phyloP scores from a whole-genome alignment of 352 stramenopile genomes.

The Lagenidium giganteum region DNA sequence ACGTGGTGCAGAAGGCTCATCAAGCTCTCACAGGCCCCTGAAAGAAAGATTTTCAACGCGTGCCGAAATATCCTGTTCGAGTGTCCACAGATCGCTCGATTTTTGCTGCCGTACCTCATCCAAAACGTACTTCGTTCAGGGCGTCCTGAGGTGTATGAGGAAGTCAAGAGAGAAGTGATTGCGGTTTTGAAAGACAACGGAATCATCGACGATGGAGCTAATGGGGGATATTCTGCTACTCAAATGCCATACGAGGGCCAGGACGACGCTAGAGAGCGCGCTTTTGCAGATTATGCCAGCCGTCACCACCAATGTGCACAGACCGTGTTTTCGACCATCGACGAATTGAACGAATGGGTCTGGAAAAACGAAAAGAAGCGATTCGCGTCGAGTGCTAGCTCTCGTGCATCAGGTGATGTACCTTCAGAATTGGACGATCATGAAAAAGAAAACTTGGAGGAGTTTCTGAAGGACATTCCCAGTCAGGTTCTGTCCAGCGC shows the following conservation, averaged over 20 bases:
- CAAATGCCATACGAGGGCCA: not conserved
- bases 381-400: slow-evolving; percentile 37
- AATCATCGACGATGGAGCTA: slow-evolving; percentile 27
- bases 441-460: slow-evolving; percentile 37
- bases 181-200: slow-evolving; percentile 71
- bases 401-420: slow-evolving; percentile 10
- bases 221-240: not conserved
- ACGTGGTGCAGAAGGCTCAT: slow-evolving; percentile 75
- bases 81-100: slow-evolving; percentile 72
- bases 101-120: slow-evolving; percentile 81
- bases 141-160: slow-evolving; percentile 46
- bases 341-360: slow-evolving; percentile 87
- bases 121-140: slow-evolving; percentile 81
- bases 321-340: slow-evolving; percentile 81
- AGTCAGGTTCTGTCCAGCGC: slow-evolving; percentile 25
- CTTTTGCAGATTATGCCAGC: slow-evolving; percentile 57
- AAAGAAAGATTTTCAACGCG: slow-evolving; percentile 79
- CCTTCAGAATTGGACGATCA: slow-evolving; percentile 29
- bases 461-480: slow-evolving; percentile 43
- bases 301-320: slow-evolving; percentile 83
- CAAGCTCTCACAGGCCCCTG: slow-evolving; percentile 69
- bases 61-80: slow-evolving; percentile 52
- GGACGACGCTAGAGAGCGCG: slow-evolving; percentile 11
- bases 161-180: slow-evolving; percentile 81
- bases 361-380: slow-evolving; percentile 83